Percentiles rank a stretch among this genome's conserved stretches.
These are phyloP conservation scores for Quercus wislizeni DNA, from an alignment of 306 rosid species.

Conservation along the genomic window DNA sequence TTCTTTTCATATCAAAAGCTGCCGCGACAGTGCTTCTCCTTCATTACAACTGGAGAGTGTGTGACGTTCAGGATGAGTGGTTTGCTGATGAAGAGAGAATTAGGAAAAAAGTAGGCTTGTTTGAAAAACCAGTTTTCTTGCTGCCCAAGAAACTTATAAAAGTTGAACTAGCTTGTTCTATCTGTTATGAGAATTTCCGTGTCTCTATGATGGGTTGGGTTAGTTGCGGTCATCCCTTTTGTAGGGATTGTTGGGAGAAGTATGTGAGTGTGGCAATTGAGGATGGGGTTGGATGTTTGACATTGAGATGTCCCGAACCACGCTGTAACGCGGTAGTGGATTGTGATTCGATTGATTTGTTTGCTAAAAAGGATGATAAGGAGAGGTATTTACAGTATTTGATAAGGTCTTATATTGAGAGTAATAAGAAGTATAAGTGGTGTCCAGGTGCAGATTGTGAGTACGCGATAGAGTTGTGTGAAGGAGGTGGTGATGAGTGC, in stretches of 20 bases:
- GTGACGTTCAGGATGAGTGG: neutral
- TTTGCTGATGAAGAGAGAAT: conserved; percentile 4
- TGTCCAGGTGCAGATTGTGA: conserved; percentile 13
- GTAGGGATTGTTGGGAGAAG: neutral
- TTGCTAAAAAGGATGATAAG: neutral
- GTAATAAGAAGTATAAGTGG: conserved; percentile 1
- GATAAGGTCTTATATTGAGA: neutral
- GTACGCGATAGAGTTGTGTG: neutral
- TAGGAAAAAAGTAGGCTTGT: too few relatives aligned
- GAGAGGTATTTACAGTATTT: neutral
- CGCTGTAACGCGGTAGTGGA: conserved; percentile 3
- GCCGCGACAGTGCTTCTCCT: neutral
- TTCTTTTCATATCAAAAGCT: too few relatives aligned
- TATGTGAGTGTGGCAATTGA: neutral
- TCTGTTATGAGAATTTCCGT: neutral
- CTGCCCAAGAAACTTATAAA: too few relatives aligned
- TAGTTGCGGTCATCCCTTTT: conserved; percentile 12
- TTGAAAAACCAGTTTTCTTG: too few relatives aligned
- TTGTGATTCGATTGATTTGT: neutral
- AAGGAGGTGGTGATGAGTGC: neutral
- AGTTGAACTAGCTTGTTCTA: neutral
- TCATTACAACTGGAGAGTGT: conserved; percentile 1
- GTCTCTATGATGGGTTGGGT: neutral
- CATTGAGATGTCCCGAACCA: neutral
- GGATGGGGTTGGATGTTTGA: neutral